Conservation (phyloP, 1,284 basidiomycete species). For the Cystobasidiaceae sp. region DNA sequence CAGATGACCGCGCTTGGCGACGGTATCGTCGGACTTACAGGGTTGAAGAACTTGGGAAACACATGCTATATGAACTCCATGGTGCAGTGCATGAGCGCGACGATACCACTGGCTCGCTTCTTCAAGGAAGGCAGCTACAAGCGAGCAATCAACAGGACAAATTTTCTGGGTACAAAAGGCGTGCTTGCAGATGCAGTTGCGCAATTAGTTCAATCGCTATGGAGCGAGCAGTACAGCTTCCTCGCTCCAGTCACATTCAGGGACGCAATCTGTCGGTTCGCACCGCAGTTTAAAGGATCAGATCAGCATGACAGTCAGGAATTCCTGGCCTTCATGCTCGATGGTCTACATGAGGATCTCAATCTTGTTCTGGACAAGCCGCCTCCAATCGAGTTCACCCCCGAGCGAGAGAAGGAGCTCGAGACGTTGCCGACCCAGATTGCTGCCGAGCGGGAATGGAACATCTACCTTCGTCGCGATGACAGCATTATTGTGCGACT, state of each 20-base stretch:
- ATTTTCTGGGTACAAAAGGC: conserved; percentile 85
- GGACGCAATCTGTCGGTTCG: conserved; percentile 78
- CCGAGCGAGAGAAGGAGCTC: conserved; percentile 78
- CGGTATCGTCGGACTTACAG: conserved; percentile 63
- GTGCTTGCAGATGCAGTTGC: conserved; percentile 77
- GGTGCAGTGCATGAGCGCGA: conserved; percentile 89
- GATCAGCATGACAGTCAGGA: conserved; percentile 98
- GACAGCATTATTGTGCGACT: conserved; percentile 93
- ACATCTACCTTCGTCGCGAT: conserved; percentile 80
- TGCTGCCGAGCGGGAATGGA: conserved; percentile 91
- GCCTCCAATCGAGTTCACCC: conserved; percentile 62
- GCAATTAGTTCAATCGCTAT: conserved; percentile 75
- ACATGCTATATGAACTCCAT: conserved; percentile 99
- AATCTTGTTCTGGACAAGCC: conserved; percentile 82
- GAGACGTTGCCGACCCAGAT: conserved; percentile 81
- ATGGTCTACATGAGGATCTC: conserved; percentile 93
- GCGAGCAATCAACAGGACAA: conserved; percentile 77
- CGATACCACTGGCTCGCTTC: conserved; percentile 81
- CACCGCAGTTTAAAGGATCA: conserved; percentile 80
- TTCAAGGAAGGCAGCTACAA: conserved; percentile 87
- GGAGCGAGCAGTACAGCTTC: conserved; percentile 78
- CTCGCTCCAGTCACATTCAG: conserved; percentile 78
- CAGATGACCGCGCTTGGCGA: conserved; percentile 36
- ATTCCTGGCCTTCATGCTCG: conserved; percentile 88
- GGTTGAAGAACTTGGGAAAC: conserved; percentile 93